A percentile compares a stretch with the other conserved stretches of the same genome.
These are phyloP conservation scores for Cornus kousa DNA, from an alignment of 148 eudicot genomes.

Conservation along the genomic window DNA sequence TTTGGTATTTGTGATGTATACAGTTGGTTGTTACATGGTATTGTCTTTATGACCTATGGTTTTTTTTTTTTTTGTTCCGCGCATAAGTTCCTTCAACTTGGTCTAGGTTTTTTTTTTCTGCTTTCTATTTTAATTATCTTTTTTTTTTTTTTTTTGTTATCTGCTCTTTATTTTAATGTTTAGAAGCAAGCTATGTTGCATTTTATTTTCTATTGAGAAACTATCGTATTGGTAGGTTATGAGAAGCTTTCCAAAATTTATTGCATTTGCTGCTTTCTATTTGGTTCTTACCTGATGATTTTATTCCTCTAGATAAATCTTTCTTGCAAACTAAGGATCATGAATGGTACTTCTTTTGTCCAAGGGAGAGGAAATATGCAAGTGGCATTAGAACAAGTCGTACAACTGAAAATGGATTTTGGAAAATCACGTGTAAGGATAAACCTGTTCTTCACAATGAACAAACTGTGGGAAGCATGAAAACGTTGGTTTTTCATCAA, in stretches of 20 bases:
- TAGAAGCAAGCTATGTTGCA: neutral
- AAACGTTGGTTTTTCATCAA: slow-evolving; percentile 66
- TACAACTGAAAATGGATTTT: slow-evolving; percentile 56
- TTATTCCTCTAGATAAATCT: slow-evolving; percentile 34
- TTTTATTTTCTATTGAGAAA: neutral
- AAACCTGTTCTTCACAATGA: slow-evolving; percentile 34
- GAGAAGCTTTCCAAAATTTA: neutral
- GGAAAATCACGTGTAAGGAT: slow-evolving; percentile 89
- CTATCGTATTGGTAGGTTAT: neutral
- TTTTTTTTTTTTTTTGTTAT: no score
- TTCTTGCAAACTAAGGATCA: slow-evolving; percentile 46
- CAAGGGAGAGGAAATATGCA: slow-evolving; percentile 51
- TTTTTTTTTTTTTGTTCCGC: neutral
- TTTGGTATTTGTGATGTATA: no score
- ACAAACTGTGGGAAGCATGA: slow-evolving; percentile 56
- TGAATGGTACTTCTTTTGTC: slow-evolving; percentile 84
- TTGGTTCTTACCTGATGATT: neutral
- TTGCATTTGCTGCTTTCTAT: neutral
- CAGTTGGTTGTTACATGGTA: no score
- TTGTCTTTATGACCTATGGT: no score
- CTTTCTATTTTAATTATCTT: neutral
- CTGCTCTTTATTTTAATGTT: neutral
- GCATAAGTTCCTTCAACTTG: neutral
- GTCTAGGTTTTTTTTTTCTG: neutral
- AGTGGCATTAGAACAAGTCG: slow-evolving; percentile 56